Conservation (phyloP, 495 filamentous ascomycete species). For the Neurospora sp. region DNA sequence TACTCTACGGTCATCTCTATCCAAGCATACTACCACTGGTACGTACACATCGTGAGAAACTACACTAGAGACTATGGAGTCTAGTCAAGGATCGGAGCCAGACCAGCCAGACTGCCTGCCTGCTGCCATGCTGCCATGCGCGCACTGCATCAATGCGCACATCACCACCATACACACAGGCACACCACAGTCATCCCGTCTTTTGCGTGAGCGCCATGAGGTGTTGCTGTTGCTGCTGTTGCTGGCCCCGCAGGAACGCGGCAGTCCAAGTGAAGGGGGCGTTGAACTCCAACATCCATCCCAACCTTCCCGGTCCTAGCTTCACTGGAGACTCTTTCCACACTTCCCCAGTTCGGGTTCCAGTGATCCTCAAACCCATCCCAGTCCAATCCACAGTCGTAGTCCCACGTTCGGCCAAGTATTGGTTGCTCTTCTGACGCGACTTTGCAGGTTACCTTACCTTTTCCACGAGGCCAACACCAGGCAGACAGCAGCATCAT, state of each 20-base stretch:
- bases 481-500: neutral
- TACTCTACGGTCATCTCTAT: neutral
- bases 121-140: neutral
- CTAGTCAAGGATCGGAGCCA: neutral
- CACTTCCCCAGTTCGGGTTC: neutral
- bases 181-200: neutral
- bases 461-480: slow-evolving; percentile 14
- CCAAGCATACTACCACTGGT: neutral
- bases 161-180: neutral
- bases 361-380: neutral
- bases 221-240: neutral
- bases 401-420: neutral
- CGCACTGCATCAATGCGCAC: neutral
- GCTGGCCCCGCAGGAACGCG: neutral
- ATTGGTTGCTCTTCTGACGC: slow-evolving; percentile 22
- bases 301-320: neutral
- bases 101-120: neutral
- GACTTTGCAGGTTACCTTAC: slow-evolving; percentile 22
- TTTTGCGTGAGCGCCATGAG: neutral
- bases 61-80: neutral
- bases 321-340: neutral
- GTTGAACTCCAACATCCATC: neutral
- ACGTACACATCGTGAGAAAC: neutral
- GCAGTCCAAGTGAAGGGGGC: neutral
- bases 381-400: neutral